Percentiles rank a stretch among this genome's conserved stretches.
Conservation (phyloP, 225 moss, liverwort and hornwort genomes). For the Takakia lepidozioides region DNA sequence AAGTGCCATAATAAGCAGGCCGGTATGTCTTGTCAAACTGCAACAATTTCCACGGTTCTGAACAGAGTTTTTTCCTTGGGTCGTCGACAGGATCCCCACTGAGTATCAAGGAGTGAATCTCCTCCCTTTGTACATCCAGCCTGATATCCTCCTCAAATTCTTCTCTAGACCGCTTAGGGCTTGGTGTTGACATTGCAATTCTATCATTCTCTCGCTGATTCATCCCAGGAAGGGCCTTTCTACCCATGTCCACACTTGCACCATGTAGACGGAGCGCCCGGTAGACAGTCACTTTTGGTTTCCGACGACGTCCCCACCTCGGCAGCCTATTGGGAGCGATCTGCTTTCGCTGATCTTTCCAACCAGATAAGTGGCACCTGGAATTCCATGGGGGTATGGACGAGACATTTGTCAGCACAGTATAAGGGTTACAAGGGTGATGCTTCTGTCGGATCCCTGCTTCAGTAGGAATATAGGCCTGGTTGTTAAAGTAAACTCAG, state of each 20-base stretch:
- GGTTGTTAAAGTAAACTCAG: no score
- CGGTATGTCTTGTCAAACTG: conserved; percentile 93
- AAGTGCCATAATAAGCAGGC: conserved; percentile 85
- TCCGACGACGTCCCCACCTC: conserved; percentile 60
- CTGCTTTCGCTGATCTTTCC: conserved; percentile 34
- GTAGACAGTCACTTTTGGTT: conserved; percentile 46
- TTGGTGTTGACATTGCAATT: conserved; percentile 1
- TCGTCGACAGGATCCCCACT: conserved; percentile 16
- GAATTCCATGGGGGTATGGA: no score
- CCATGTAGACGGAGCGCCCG: conserved; percentile 62
- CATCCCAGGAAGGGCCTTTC: conserved; percentile 4
- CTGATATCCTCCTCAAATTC: conserved; percentile 19
- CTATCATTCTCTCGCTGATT: neutral
- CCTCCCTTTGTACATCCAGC: conserved; percentile 17
- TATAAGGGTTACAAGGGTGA: no score
- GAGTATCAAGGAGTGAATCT: conserved; percentile 10
- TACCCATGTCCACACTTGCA: conserved; percentile 7
- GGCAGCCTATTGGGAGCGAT: conserved; percentile 24
- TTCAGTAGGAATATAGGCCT: no score
- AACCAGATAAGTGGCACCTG: conserved; percentile 6
- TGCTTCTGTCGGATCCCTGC: no score
- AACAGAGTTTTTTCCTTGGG: conserved; percentile 24
- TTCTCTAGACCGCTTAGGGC: conserved; percentile 15
- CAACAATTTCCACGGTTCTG: conserved; percentile 50
- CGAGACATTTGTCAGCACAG: no score